Evolutionary conservation across 148 eudicot genomes (phyloP), one percentile per base, ranked within the genome.

Genomic region (Diospyros kaki): DNA sequence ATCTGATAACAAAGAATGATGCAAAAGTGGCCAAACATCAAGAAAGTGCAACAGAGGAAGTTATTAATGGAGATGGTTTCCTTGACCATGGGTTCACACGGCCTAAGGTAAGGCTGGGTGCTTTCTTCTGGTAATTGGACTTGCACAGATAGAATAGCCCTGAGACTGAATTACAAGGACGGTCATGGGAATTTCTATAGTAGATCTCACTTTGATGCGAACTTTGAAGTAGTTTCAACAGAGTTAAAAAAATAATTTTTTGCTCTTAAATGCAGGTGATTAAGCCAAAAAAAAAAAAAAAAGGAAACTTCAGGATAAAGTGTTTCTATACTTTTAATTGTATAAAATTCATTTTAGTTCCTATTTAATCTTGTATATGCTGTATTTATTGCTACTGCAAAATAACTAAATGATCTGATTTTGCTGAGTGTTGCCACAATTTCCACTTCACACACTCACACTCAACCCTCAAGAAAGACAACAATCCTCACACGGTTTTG

Each of bases 51-150:
- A 81, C 72, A 69, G 89, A 82, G 56, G 91, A 88, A 67, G 72
- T 84, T 41, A 56, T 84, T 10, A 80, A 73, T 55, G 78, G 74
- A 72, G 86, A 86, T 61, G 77, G 63, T 76, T 93, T 80, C 60
- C 97, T 81, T 75, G 99, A 96, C 81, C 98, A 85, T 51, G 99
- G 99, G 6, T 96, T 88, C 79, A 88, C 94, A 66, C 94, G 98
- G 72, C 98, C 99, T 28, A 96, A 93, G 94, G 99, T 91, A 84
- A 64, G 64, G 68, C 4, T 54, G 11, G 53, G 59, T 69, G 60
- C 18, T 53, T 44, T 72, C 1, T 38, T 60, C 42, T 72, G 65
- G 43, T 50, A 41, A 70, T 58, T 40, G 44, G 62, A 40, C 58
- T 78, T 12, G 15, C 17, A 39, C 46, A 28, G 45, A 52, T 67